phyloP scores from a whole-genome alignment of 805 yeast genomes.

The Teunomyces lycoperdinae region DNA sequence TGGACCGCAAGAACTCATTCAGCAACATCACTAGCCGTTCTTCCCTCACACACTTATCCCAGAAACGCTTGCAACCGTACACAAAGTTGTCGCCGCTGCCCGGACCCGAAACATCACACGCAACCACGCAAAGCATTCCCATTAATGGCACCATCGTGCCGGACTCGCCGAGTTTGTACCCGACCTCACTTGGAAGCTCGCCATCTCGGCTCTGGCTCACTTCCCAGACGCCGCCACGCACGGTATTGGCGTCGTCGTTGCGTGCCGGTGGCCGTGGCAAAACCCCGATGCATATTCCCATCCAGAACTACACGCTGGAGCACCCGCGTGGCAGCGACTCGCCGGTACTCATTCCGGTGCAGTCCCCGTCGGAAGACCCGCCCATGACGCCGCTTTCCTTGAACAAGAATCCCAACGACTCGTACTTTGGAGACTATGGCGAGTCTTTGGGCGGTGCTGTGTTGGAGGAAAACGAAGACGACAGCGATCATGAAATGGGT shows the following conservation, averaged over 20 bases:
- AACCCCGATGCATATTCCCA: slow-evolving; percentile 9
- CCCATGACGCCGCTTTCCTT: slow-evolving; percentile 42
- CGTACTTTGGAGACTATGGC: slow-evolving; percentile 10
- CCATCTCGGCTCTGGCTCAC: slow-evolving; percentile 55
- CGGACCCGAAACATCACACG: slow-evolving; percentile 6
- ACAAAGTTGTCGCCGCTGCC: slow-evolving; percentile 1
- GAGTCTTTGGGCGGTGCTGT: slow-evolving; percentile 3
- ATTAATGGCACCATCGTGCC: slow-evolving; percentile 28
- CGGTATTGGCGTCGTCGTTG: slow-evolving; percentile 13
- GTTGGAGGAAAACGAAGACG: slow-evolving; percentile 9
- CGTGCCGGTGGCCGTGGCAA: not conserved
- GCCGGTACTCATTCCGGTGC: slow-evolving; percentile 40
- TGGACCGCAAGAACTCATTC: slow-evolving; percentile 18
- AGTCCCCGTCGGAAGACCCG: slow-evolving; percentile 39
- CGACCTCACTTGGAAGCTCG: slow-evolving; percentile 51
- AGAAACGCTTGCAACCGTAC: slow-evolving; percentile 37
- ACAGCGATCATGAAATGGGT: slow-evolving; percentile 1
- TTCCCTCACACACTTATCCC: slow-evolving; percentile 25
- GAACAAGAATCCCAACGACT: slow-evolving; percentile 7
- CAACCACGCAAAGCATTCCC: slow-evolving; percentile 30
- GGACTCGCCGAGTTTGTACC: slow-evolving; percentile 51
- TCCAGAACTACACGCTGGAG: slow-evolving; percentile 8
- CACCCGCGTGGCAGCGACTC: slow-evolving; percentile 8
- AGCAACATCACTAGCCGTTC: slow-evolving; percentile 17
- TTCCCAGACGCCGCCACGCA: slow-evolving; percentile 52